These are phyloP conservation scores for Herpetomonas samuelpessoai DNA, from an alignment of 208 protist genomes.

Conservation along the genomic window DNA sequence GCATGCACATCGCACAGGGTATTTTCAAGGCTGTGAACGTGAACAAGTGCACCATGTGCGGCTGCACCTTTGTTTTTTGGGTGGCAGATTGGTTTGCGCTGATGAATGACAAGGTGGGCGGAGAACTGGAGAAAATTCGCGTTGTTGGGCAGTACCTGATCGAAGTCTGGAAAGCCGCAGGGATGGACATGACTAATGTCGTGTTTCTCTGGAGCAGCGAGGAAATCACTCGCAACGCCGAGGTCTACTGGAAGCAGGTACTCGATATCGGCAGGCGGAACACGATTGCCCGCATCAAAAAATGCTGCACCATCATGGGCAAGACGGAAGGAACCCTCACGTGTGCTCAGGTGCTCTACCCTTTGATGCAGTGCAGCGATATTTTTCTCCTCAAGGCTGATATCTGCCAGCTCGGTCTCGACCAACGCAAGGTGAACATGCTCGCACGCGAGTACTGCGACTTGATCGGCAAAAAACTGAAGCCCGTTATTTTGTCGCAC, in stretches of 20 bases:
- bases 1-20: slow-evolving; percentile 99
- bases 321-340: slow-evolving; percentile 95
- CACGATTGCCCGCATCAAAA: slow-evolving; percentile 95
- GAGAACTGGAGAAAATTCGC: slow-evolving; percentile 97
- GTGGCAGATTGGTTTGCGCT: slow-evolving; percentile 99
- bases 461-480: slow-evolving; percentile 81
- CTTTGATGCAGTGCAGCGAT: slow-evolving; percentile 99
- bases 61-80: slow-evolving; percentile 98
- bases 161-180: slow-evolving; percentile 98
- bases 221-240: slow-evolving; percentile 94
- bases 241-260: slow-evolving; percentile 96
- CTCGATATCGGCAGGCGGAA: slow-evolving; percentile 97
- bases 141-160: slow-evolving; percentile 97
- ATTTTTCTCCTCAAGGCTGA: slow-evolving; percentile 99
- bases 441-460: slow-evolving; percentile 99
- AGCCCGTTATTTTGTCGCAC: slow-evolving; percentile 98
- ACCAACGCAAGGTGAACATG: slow-evolving; percentile 99
- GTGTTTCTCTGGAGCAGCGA: slow-evolving; percentile 97
- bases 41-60: slow-evolving; percentile 96
- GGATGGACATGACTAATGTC: slow-evolving; percentile 98
- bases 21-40: slow-evolving; percentile 99
- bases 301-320: slow-evolving; percentile 99
- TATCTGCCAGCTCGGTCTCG: slow-evolving; percentile 99
- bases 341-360: slow-evolving; percentile 99
- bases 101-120: slow-evolving; percentile 99